Evolutionary conservation across 176 grass and related monocot genomes (phyloP), one percentile per base, ranked within the genome.

Genomic region (Carex cristatella): DNA sequence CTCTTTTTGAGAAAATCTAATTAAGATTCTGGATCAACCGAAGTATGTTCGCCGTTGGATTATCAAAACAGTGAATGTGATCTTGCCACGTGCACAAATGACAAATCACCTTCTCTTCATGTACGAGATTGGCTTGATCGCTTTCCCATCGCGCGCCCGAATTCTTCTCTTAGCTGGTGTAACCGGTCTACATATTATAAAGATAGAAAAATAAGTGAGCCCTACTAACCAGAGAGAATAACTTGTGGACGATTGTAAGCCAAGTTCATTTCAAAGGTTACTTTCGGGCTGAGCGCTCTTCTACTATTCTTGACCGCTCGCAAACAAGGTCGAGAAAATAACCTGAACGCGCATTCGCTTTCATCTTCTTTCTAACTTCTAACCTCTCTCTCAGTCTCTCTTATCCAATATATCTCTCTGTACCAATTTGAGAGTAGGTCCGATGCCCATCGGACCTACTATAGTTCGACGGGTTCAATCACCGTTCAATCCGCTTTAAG

Each of bases 21-120:
- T 40, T 40, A 40, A 40, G 57, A 85, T 77, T 85, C 72, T 44
- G 59, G 67, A 62, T 62, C 58, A 82, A 66, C 60, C 59, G 48
- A 51, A 18, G 15, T 7, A 61, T 8, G 7, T 16, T 10, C 32
- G 16, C 81, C 81, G 81, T 83, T 68, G 11, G 81, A 83, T 83
- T 10, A 49, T 67, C 1, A 0, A 15, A 46, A 2, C 60, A 48
- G 44, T 33, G 80, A 61, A 7, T 30, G n/a, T 18, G 61, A 53
- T 83, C 30, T 27, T 3, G 30, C 8, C 1, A 83, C 81, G 18
- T 83, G 81, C 46, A 12, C 63, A 55, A 35, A 69, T 67, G 33
- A 12, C 63, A 55, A 54, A 69, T 67, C 81, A 69, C 13, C 81
- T 54, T 53, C 80, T 83, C 80, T 67, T 42, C 7, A 11, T 10